These are phyloP conservation scores for Pontederia paniculata DNA, from an alignment of 176 grass and related monocot genomes.

Conservation along the genomic window DNA sequence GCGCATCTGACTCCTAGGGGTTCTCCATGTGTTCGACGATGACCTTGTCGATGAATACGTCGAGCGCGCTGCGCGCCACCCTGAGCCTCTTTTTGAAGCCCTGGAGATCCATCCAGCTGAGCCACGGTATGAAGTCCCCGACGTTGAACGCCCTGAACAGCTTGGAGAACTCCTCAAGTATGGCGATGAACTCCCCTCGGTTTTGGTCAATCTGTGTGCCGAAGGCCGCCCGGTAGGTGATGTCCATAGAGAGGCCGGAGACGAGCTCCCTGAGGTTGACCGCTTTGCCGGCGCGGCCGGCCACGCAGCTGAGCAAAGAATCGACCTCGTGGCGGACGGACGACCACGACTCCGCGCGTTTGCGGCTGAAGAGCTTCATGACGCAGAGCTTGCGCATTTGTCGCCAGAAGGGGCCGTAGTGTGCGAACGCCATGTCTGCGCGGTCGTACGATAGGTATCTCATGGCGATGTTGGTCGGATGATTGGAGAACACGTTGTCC, in stretches of 20 bases:
- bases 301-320: constrained; percentile 24
- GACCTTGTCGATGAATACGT: constrained; percentile 80
- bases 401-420: constrained; percentile 96
- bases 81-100: constrained; percentile 50
- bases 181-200: constrained; percentile 71
- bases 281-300: constrained; percentile 5
- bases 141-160: constrained; percentile 72
- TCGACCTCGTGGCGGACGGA: constrained; percentile 68
- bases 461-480: constrained; percentile 62
- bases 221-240: constrained; percentile 81
- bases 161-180: constrained; percentile 82
- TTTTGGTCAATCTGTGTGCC: constrained; percentile 34
- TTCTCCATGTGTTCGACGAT: constrained; percentile 68
- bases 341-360: too few species aligned
- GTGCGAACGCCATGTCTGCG: constrained; percentile 91
- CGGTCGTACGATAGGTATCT: constrained; percentile 64
- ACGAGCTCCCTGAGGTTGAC: constrained; percentile 78
- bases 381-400: constrained; percentile 95
- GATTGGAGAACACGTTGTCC: too few species aligned
- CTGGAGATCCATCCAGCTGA: constrained; percentile 53
- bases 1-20: constrained; percentile 36
- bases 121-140: too few species aligned
- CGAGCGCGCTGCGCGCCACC: constrained; percentile 39
- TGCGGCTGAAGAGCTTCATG: too few species aligned
- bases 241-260: constrained; percentile 67